Base-by-base conservation (phyloP, 331 rosid genomes). In the Acacia concinna region DNA sequence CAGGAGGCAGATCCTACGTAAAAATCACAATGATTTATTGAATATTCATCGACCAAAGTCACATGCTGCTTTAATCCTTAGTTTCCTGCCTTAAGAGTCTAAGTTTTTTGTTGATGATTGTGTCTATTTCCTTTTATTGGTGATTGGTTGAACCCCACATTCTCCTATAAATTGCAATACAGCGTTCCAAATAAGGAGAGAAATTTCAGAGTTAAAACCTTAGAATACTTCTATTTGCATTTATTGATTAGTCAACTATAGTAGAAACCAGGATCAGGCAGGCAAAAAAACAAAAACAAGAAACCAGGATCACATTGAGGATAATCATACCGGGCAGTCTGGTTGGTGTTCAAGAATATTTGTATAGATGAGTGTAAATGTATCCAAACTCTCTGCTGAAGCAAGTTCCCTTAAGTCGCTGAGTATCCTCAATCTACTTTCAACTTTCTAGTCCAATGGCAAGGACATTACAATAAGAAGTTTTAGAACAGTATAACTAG, bases 321-420 rank as follows among this genome's bases (percentile, higher is more conserved):
- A 78, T 27, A 76, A 80, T 72, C 54, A 83, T 91, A 95, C 99
- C 96, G 98, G 98, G 87, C 98, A 95, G 79, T 95, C 99, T 7
- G 99, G 99, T 74, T 93, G 99, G 81, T 96, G 99, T 79, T 96
- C 93, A 17, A 96, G 98, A 76, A 96, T 93, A 85, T 93, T 96
- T 76, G 94, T 90, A 86, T 91, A 93, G 66, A 93, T 90, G 77
- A 91, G 96, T 1, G 97, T 90, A 78, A 95, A 93, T 52, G 90
- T 81, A 85, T 95, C 99, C 83, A 93, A 83, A 88, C 98, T 91
- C 90, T 93, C 96, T n/a, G 99, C 98, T 38, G 98, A 93, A 73
- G 98, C 99, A 83, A 95, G 99, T 79, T 93, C 97, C 86, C 96
- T 91, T 78, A 95, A 85, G 86, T 95, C 97, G 66, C 93, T 68